Base-by-base conservation (phyloP, 2,329 filamentous ascomycete genomes). In the Aureobasidium mangrovei region DNA sequence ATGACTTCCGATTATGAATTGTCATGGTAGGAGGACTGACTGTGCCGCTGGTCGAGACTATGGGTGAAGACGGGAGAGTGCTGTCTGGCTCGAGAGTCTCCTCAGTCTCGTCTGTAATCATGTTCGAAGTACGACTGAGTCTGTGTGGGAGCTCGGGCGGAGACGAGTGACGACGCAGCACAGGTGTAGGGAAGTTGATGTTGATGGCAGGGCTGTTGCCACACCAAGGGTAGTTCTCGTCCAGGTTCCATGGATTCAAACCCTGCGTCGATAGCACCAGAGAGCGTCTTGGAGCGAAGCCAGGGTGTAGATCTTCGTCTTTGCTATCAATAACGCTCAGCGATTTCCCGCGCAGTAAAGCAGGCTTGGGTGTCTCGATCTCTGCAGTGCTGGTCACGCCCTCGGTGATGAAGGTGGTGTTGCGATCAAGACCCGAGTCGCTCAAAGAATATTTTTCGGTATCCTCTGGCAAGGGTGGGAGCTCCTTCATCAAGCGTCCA, bases 161-260 rank as follows among this genome's bases (percentile, higher is more conserved):
- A 35, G 64, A 56, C 4, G 62, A 63, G 33, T 64, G 61, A 42
- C 63, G 63, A n/a, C 62, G 63, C 32, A 65, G 63, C 2, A 61
- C 63, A 29, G 64, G 58, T 4, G 64, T 63, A 7, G 69, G 67
- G 24, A 57, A 56, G 26, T 71, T 69, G 44, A 75, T 72, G 43
- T 70, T 65, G 53, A 69, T 60, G 31, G 66, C 65, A 29, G 69
- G 60, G 33, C 66, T 63, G 51, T 60, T 68, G 42, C 64, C 67
- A 32, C 67, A 64, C 72, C 71, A 75, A 33, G 73, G 71, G 59
- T 74, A 75, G 60, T 72, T 74, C 60, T 72, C 70, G 57, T 74
- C 72, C 24, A 64, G 64, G 57, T 76, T 76, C 72, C 72, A 75
- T n/a, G 72, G 72, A 29, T 72, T 67, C 42, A 67, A 71, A 53